Conservation (phyloP, 306 rosid genomes). For the Morella rubra region DNA sequence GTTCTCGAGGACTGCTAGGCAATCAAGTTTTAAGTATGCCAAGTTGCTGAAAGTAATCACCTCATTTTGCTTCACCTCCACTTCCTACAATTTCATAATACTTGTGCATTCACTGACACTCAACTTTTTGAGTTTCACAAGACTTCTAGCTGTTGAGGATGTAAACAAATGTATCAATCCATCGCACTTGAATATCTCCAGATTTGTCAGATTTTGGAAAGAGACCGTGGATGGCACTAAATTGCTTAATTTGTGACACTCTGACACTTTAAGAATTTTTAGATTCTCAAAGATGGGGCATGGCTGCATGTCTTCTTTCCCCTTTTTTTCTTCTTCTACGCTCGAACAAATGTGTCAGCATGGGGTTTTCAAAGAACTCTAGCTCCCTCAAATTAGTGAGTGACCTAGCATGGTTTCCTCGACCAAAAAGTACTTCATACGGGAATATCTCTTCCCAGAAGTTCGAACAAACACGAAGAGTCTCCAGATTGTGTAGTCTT, state of each 20-base stretch:
- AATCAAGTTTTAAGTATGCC: neutral
- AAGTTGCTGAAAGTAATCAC: neutral
- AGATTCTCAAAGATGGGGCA: neutral
- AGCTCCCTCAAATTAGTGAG: neutral
- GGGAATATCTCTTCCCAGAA: neutral
- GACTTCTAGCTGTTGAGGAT: neutral
- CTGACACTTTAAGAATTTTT: rapidly evolving
- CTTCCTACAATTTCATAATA: neutral
- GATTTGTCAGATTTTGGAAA: neutral
- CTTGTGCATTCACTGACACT: neutral
- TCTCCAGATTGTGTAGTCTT: neutral
- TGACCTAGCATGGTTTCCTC: neutral
- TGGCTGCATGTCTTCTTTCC: neutral
- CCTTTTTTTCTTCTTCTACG: no score
- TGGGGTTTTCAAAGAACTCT: rapidly evolving
- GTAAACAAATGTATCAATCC: neutral
- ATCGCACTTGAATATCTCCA: neutral
- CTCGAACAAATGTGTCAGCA: neutral
- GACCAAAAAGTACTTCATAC: neutral
- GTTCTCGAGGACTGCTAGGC: neutral
- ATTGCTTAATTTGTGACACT: slow-evolving; percentile 11
- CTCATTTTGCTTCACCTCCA: neutral
- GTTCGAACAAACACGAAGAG: rapidly evolving
- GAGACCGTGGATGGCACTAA: neutral
- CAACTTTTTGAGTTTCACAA: neutral